Conservation (phyloP, 1,284 basidiomycete species). For the Laetiporus sulphureus region DNA sequence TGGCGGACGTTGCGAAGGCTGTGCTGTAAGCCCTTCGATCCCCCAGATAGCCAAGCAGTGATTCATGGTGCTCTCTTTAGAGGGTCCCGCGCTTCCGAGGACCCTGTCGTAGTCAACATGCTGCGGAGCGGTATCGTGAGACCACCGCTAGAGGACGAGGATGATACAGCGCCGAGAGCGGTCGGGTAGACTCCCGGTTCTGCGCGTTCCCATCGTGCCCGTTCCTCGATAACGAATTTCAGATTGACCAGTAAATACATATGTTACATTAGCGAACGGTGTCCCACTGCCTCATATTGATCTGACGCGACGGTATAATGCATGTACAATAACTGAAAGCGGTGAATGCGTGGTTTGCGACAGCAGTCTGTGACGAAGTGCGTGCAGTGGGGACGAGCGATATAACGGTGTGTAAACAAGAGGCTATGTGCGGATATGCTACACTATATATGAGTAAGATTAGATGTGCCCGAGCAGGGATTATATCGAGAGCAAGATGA, state of each 20-base stretch:
- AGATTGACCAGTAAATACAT: no score
- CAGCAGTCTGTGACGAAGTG: no score
- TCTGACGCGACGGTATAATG: no score
- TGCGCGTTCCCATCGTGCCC: neutral
- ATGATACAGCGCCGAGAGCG: slow-evolving; percentile 21
- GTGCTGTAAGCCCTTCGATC: slow-evolving; percentile 42
- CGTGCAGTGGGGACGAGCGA: neutral
- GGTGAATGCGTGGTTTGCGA: neutral
- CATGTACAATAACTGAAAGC: neutral
- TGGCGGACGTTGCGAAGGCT: slow-evolving; percentile 52
- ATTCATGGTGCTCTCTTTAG: slow-evolving; percentile 21
- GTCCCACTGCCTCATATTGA: no score
- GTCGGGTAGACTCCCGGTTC: slow-evolving; percentile 6
- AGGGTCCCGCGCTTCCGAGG: slow-evolving; percentile 31
- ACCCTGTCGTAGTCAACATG: slow-evolving; percentile 41
- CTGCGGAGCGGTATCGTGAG: slow-evolving; percentile 47
- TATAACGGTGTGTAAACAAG: neutral
- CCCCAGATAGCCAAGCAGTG: neutral
- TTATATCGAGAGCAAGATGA: neutral
- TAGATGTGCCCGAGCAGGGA: neutral
- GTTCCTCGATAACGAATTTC: neutral
- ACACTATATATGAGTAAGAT: neutral
- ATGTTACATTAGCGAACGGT: no score
- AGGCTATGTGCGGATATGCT: neutral
- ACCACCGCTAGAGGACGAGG: slow-evolving; percentile 38